Evolutionary conservation across 768 basidiomycete species (phyloP), one percentile per base, ranked within the genome.

Genomic region (Exidia glandulosa): DNA sequence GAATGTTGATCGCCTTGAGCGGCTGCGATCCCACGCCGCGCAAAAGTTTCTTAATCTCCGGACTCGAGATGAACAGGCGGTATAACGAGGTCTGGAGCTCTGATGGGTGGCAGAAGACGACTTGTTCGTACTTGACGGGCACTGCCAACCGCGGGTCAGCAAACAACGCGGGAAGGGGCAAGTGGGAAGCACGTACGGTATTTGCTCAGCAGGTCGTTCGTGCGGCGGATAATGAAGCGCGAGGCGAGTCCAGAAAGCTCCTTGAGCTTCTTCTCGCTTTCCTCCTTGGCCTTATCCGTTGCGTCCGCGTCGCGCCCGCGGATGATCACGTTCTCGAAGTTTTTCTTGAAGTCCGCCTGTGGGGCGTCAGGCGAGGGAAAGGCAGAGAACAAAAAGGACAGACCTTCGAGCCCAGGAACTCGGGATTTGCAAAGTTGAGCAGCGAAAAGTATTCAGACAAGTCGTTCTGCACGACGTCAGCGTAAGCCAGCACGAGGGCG

Each of bases 71-170:
- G 68, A 97, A 97, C 32, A 90, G 78, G 55, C 85, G 85, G 69
- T 97, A 97, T 2, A 97, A 76, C 6, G 88, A 76, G 14, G 90
- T 74, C 66, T 97, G 94, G 65, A 96, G 85, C 16, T 86, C 77
- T 2, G 90, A 92, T 3, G 90, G 80, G 45, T 82, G 79, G 70
- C 94, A 97, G 73, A 96, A 97, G 0, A 97, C 94, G 62, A 97
- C 89, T 61, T 97, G 93, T 70, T 98, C 96, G 74, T 98, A 98
- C 72, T 99, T 99, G 74, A 99, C 92, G 9, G 96, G 96, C 31
- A 99, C 95, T 98, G 66, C 2, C 57, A 55, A 29, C 12, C 31
- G 48, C 63, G 34, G 60, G 59, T 64, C 54, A 60, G 61, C 19
- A 37, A 54, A 29, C 61, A 65, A 48, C 19, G 36, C 13, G 23